Percentiles rank a stretch among this genome's conserved stretches.
Conservation (phyloP, 805 yeast genomes). For the Vanderwaltozyma yarrowii region DNA sequence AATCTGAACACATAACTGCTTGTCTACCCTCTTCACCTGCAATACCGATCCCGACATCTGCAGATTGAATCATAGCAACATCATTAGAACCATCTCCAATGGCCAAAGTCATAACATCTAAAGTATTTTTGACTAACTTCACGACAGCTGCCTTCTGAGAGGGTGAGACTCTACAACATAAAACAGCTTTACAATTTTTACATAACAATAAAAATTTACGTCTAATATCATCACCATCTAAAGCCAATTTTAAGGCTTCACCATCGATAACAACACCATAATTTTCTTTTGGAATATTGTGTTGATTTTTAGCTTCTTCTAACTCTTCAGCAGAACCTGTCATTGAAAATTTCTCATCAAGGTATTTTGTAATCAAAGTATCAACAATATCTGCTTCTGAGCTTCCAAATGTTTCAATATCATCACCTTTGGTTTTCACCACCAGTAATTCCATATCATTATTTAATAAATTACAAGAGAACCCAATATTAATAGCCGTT, state of each 20-base stretch:
- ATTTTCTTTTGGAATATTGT: conserved; percentile 57
- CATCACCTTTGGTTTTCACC: conserved; percentile 40
- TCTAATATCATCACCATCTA: conserved; percentile 34
- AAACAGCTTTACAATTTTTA: conserved; percentile 70
- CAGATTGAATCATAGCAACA: conserved; percentile 86
- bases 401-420: conserved; percentile 36
- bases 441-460: conserved; percentile 68
- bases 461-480: conserved; percentile 68
- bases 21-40: conserved; percentile 90
- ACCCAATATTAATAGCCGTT: conserved; percentile 81
- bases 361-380: conserved; percentile 40
- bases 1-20: conserved; percentile 82
- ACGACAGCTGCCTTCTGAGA: conserved; percentile 83
- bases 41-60: conserved; percentile 81
- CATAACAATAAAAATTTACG: conserved; percentile 60
- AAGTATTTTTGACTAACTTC: conserved; percentile 58
- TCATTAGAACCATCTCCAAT: conserved; percentile 88
- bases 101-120: conserved; percentile 76
- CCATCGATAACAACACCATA: conserved; percentile 73
- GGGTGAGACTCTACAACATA: conserved; percentile 84
- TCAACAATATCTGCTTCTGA: conserved; percentile 35
- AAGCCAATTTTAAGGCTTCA: conserved; percentile 54
- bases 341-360: conserved; percentile 47
- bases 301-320: conserved; percentile 42
- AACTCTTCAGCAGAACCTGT: conserved; percentile 50